These are phyloP conservation scores for Mayamaea pseudoterrestris DNA, from an alignment of 108 stramenopile species.

Conservation along the genomic window DNA sequence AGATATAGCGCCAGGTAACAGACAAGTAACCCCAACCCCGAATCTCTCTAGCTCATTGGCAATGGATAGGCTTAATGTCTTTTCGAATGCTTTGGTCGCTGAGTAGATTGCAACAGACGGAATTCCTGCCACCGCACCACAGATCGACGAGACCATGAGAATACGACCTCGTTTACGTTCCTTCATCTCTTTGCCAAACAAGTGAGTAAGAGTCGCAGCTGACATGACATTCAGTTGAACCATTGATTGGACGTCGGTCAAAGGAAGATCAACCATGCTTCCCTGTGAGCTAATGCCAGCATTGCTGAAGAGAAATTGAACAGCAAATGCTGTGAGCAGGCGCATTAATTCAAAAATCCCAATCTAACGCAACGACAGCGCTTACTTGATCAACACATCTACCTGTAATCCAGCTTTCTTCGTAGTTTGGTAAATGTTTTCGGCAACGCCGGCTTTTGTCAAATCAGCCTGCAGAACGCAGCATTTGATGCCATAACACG, in stretches of 20 bases:
- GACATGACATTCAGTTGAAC: constrained; percentile 52
- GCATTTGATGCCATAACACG: constrained; percentile 66
- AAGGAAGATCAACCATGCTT: constrained; percentile 28
- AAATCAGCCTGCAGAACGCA: constrained; percentile 67
- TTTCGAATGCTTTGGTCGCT: constrained; percentile 72
- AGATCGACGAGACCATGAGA: constrained; percentile 66
- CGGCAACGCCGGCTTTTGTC: constrained; percentile 40
- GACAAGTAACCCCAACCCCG: constrained; percentile 80
- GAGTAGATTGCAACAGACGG: constrained; percentile 69
- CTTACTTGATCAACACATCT: constrained; percentile 69
- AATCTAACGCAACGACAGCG: too few species aligned
- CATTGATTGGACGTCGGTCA: constrained; percentile 32
- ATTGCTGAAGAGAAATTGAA: constrained; percentile 67
- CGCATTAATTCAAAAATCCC: too few species aligned
- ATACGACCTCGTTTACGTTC: constrained; percentile 56
- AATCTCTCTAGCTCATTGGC: constrained; percentile 69
- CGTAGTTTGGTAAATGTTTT: constrained; percentile 51
- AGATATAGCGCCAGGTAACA: constrained; percentile 71
- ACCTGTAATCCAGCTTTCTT: constrained; percentile 45
- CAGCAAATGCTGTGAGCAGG: too few species aligned
- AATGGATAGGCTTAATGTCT: constrained; percentile 47
- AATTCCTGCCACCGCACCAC: constrained; percentile 39
- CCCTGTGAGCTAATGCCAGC: constrained; percentile 63
- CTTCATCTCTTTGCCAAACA: constrained; percentile 80
- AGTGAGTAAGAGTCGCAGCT: constrained; percentile 32